These are phyloP conservation scores for Colletotrichum sp. DNA, from an alignment of 2,329 filamentous ascomycete species.

Conservation along the genomic window DNA sequence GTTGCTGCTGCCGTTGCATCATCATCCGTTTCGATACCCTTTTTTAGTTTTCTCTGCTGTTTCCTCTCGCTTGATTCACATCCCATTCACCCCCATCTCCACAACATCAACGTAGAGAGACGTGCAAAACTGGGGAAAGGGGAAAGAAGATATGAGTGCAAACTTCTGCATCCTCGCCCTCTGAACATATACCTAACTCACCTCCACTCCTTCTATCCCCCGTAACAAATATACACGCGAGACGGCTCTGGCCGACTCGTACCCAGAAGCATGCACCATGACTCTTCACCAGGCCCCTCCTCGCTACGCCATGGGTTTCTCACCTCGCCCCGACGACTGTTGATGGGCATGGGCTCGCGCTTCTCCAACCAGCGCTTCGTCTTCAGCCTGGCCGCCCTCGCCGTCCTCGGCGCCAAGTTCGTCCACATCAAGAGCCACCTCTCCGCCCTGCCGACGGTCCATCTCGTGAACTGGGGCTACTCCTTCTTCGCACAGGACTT, in stretches of 20 bases:
- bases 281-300: background rate
- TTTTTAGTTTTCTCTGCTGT: background rate
- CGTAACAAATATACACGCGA: background rate
- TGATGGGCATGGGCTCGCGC: background rate
- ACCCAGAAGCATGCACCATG: background rate
- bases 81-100: background rate
- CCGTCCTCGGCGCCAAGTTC: conserved; percentile 33
- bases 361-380: conserved; percentile 28
- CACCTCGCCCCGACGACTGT: background rate
- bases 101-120: background rate
- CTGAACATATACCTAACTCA: background rate
- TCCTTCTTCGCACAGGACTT: conserved; percentile 41
- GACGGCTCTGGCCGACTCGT: background rate
- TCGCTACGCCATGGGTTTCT: background rate
- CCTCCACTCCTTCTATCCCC: background rate
- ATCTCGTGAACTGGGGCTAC: conserved; percentile 33
- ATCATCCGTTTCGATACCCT: background rate
- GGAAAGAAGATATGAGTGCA: background rate
- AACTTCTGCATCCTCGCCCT: background rate
- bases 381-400: conserved; percentile 34
- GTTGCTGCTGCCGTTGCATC: background rate
- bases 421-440: conserved; percentile 37
- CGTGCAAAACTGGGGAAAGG: background rate
- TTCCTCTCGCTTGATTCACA: background rate
- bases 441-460: conserved; percentile 31